phyloP scores from a whole-genome alignment of 1,284 basidiomycete genomes.

The Leccinum solheimii region DNA sequence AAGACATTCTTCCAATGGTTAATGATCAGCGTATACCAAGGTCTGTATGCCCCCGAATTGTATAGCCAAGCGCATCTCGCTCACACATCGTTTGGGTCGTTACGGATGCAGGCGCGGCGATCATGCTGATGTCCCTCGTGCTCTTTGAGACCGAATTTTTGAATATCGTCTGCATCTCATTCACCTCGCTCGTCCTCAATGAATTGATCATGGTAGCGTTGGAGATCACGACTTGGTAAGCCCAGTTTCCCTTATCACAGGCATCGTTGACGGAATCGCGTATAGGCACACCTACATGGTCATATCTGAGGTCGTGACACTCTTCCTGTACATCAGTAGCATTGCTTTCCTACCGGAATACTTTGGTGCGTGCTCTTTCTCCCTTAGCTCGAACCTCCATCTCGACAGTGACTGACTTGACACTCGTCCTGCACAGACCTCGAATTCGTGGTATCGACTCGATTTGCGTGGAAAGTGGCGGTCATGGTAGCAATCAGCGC shows the following conservation, averaged over 20 bases:
- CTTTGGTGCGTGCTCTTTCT: constrained; percentile 72
- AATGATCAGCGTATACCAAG: constrained; percentile 98
- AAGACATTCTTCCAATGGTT: constrained; percentile 99
- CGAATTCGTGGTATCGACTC: constrained; percentile 83
- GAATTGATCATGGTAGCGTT: constrained; percentile 99
- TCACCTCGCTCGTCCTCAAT: constrained; percentile 94
- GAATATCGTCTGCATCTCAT: constrained; percentile 98
- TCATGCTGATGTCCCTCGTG: constrained; percentile 97
- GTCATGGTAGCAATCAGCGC: constrained; percentile 94
- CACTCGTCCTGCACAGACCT: constrained; percentile 60
- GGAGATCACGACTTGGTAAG: constrained; percentile 95
- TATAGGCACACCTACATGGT: constrained; percentile 95
- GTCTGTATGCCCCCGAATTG: constrained; percentile 39
- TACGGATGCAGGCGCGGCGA: constrained; percentile 73
- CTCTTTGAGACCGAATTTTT: constrained; percentile 98
- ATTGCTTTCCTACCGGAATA: constrained; percentile 96
- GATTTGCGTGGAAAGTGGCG: constrained; percentile 94
- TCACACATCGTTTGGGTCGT: not conserved
- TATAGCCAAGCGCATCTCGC: not conserved
- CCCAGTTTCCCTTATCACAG: constrained; percentile 1
- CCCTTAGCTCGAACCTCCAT: not conserved
- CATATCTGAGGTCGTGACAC: constrained; percentile 86
- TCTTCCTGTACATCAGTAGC: constrained; percentile 87
- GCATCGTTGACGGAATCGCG: not conserved
- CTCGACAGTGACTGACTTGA: not conserved